phyloP scores from a whole-genome alignment of 2,329 filamentous ascomycete species.

The Nothophoma quercina region DNA sequence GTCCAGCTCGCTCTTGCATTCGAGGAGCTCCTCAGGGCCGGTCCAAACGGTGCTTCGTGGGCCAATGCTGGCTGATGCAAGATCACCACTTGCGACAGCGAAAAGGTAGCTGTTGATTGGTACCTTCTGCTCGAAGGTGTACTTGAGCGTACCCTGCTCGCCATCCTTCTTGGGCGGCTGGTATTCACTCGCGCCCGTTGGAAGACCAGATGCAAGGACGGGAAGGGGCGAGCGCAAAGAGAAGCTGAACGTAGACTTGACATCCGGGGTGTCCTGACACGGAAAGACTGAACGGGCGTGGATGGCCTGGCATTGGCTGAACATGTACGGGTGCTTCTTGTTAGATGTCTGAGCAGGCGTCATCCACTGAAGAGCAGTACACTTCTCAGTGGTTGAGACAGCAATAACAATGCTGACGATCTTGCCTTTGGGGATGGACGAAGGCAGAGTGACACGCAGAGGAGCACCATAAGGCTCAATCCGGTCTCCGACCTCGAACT shows the following conservation, averaged over 20 bases:
- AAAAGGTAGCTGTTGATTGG: slow-evolving; percentile 96
- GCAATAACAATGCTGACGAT: slow-evolving; percentile 56
- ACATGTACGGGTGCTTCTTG: slow-evolving; percentile 96
- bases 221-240: slow-evolving; percentile 85
- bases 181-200: slow-evolving; percentile 61
- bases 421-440: slow-evolving; percentile 56
- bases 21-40: slow-evolving; percentile 84
- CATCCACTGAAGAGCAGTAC: slow-evolving; percentile 95
- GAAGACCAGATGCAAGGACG: slow-evolving; percentile 89
- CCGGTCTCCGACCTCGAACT: slow-evolving; percentile 75
- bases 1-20: slow-evolving; percentile 90
- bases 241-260: slow-evolving; percentile 95
- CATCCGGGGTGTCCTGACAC: slow-evolving; percentile 96
- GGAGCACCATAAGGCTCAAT: slow-evolving; percentile 78
- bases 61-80: slow-evolving; percentile 85
- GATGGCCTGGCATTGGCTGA: slow-evolving; percentile 97
- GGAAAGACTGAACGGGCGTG: slow-evolving; percentile 93
- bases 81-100: slow-evolving; percentile 85
- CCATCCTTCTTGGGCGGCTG: slow-evolving; percentile 60
- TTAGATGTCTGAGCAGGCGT: slow-evolving; percentile 92
- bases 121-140: slow-evolving; percentile 87
- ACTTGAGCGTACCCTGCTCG: slow-evolving; percentile 65
- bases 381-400: slow-evolving; percentile 82
- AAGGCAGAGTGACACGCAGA: slow-evolving; percentile 65
- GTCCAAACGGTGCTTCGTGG: slow-evolving; percentile 85